Evolutionary conservation across 805 yeast genomes (phyloP).

Genomic region (Lipomyces lipofer): DNA sequence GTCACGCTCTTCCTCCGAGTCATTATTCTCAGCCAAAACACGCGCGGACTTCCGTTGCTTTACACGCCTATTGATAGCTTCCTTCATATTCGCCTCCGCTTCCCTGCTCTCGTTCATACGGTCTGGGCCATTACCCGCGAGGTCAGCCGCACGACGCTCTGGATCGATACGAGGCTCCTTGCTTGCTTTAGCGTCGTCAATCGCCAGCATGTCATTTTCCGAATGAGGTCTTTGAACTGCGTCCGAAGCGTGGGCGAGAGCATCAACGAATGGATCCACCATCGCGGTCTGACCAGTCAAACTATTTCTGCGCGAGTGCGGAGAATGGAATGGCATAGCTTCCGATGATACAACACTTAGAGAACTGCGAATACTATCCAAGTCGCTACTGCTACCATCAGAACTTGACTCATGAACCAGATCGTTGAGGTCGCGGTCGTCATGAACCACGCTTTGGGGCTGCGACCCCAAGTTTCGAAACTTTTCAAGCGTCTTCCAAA

Average conservation of each 20-base stretch:
- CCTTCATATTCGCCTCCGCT: slow-evolving; percentile 21
- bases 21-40: not conserved
- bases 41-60: not conserved
- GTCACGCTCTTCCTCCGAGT: slow-evolving; percentile 2
- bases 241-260: not conserved
- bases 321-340: not conserved
- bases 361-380: no score
- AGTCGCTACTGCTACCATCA: no score
- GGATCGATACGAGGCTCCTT: not conserved
- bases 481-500: slow-evolving; percentile 20
- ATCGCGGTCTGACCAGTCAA: not conserved
- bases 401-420: slow-evolving; percentile 14
- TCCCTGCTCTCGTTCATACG: slow-evolving; percentile 17
- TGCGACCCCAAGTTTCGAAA: slow-evolving; percentile 5
- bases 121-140: slow-evolving; percentile 24
- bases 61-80: slow-evolving; percentile 6
- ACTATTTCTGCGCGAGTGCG: not conserved
- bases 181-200: not conserved
- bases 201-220: no score
- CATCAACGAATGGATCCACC: not conserved
- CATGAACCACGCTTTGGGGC: slow-evolving; percentile 4
- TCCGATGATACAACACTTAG: slow-evolving; percentile 3
- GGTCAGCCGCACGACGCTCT: slow-evolving; percentile 10
- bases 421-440: slow-evolving; percentile 13
- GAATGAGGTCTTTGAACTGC: not conserved